These are phyloP conservation scores for Rhytidhysteron rufulum DNA, from an alignment of 2,329 filamentous ascomycete genomes.

Conservation along the genomic window DNA sequence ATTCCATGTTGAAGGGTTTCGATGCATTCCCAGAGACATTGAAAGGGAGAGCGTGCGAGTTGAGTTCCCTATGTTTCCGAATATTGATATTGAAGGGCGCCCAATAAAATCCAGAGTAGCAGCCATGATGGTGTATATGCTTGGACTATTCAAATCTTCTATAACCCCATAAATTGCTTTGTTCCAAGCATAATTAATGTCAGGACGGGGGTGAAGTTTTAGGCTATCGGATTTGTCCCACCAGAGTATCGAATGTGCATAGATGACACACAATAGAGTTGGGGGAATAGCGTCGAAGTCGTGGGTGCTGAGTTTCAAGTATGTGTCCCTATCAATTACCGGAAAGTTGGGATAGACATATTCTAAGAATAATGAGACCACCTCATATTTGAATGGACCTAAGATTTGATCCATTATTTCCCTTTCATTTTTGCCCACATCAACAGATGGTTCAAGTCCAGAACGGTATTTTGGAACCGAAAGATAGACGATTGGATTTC, in stretches of 20 bases:
- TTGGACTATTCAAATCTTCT: constrained; percentile 42
- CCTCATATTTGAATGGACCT: constrained; percentile 33
- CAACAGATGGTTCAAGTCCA: constrained; percentile 36
- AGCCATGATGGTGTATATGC: constrained; percentile 37
- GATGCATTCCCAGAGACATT: constrained; percentile 54
- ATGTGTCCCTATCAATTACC: constrained; percentile 37
- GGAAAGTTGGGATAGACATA: constrained; percentile 36
- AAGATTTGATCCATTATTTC: constrained; percentile 41
- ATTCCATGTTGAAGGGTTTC: constrained; percentile 53
- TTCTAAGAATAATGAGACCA: constrained; percentile 45
- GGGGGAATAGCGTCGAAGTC: constrained; percentile 32
- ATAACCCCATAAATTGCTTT: constrained; percentile 38
- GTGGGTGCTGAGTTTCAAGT: constrained; percentile 30
- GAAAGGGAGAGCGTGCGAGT: constrained; percentile 53
- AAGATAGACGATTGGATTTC: constrained; percentile 38
- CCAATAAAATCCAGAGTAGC: constrained; percentile 40
- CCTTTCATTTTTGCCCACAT: constrained; percentile 35
- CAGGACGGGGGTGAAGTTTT: constrained; percentile 33
- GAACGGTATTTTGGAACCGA: constrained; percentile 50
- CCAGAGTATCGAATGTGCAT: constrained; percentile 33
- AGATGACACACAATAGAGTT: constrained; percentile 37
- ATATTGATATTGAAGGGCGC: constrained; percentile 37
- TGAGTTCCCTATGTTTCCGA: constrained; percentile 51
- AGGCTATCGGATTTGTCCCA: constrained; percentile 36
- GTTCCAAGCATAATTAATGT: constrained; percentile 39